A percentile compares a stretch with the other conserved stretches of the same genome.
These are phyloP conservation scores for Ganoderma boninense DNA, from an alignment of 1,284 basidiomycete genomes.

Conservation along the genomic window DNA sequence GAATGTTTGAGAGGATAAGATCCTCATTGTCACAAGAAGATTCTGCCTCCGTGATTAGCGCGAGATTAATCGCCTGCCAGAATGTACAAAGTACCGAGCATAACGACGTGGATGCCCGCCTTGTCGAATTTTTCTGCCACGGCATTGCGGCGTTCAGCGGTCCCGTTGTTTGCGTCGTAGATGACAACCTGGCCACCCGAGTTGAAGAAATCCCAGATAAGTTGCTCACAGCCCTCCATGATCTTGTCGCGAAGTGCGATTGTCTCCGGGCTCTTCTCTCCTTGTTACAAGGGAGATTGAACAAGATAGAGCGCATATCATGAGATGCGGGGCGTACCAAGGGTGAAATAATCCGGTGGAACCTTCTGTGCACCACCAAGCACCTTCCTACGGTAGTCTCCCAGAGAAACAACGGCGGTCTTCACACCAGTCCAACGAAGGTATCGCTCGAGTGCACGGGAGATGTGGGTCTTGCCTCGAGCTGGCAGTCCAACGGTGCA, in stretches of 20 bases:
- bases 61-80: constrained; percentile 15
- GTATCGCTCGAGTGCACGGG: constrained; percentile 94
- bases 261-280: constrained; percentile 83
- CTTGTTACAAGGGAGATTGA: constrained; percentile 42
- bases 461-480: constrained; percentile 96
- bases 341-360: constrained; percentile 91
- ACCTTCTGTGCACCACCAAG: constrained; percentile 90
- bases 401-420: constrained; percentile 92
- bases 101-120: constrained; percentile 89
- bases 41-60: constrained; percentile 56
- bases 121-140: constrained; percentile 88
- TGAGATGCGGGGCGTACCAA: constrained; percentile 59
- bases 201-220: constrained; percentile 91
- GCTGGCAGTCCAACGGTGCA: constrained; percentile 93
- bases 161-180: constrained; percentile 99
- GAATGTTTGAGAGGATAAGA: constrained; percentile 94
- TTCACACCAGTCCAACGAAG: constrained; percentile 98
- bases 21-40: constrained; percentile 89
- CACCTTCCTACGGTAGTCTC: constrained; percentile 92
- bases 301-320: constrained; percentile 19
- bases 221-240: constrained; percentile 84
- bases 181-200: constrained; percentile 95
- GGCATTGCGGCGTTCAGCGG: constrained; percentile 68
- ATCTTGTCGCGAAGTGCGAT: constrained; percentile 79
- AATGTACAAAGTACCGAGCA: constrained; percentile 74